Evolutionary conservation across 192 early-diverging fungal genomes (phyloP).

Genomic region (Spizellomyces sp.): DNA sequence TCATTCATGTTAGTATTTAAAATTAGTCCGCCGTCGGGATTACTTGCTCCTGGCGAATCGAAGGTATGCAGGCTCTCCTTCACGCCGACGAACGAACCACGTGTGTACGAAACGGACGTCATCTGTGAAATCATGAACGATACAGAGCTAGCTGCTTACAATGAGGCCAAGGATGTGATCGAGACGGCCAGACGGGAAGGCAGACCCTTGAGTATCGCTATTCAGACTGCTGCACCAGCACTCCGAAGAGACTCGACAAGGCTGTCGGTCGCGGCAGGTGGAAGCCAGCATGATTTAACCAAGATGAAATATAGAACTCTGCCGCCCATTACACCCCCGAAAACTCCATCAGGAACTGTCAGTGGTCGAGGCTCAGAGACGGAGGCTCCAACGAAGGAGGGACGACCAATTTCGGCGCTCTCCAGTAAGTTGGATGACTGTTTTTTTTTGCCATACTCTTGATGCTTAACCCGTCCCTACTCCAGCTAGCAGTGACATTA

Average conservation of each 20-base stretch:
- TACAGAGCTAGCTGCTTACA: conserved; percentile 42
- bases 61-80: conserved; percentile 51
- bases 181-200: conserved; percentile 40
- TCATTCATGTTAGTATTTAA: conserved; percentile 21
- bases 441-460: background rate
- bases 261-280: conserved; percentile 1
- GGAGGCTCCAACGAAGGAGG: background rate
- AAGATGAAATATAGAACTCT: conserved; percentile 40
- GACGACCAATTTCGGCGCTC: conserved; percentile 9
- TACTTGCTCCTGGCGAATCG: conserved; percentile 39
- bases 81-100: conserved; percentile 25
- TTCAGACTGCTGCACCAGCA: conserved; percentile 1
- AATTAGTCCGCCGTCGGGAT: conserved; percentile 37
- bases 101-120: conserved; percentile 44
- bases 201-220: conserved; percentile 24
- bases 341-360: background rate
- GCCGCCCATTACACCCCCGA: conserved; percentile 36
- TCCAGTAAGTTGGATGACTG: background rate
- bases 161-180: conserved; percentile 23
- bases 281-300: conserved; percentile 25
- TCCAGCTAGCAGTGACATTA: conserved; percentile 19
- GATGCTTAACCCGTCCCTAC: background rate
- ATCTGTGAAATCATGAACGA: conserved; percentile 53
- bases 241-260: conserved; percentile 12
- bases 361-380: no score